Conservation (phyloP, 805 yeast genomes). For the Starmerella sp. region DNA sequence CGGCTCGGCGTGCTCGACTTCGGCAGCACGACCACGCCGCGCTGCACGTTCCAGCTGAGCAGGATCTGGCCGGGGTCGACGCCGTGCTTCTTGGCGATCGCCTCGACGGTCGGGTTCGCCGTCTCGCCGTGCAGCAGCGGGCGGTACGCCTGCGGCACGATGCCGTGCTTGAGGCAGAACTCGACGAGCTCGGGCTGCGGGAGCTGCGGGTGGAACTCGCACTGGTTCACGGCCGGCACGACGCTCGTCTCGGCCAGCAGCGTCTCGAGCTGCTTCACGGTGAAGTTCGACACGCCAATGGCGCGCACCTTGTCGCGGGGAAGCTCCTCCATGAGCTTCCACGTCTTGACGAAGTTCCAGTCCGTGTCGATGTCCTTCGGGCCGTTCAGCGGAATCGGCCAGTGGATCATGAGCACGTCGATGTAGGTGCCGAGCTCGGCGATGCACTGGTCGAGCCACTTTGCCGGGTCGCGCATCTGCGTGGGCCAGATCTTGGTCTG, state of each 20-base stretch:
- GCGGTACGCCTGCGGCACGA: conserved; percentile 59
- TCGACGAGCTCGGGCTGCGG: conserved; percentile 52
- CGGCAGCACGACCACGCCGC: conserved; percentile 54
- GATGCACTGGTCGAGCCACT: conserved; percentile 50
- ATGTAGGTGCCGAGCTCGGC: conserved; percentile 57
- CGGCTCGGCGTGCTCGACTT: conserved; percentile 62
- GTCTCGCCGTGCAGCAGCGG: conserved; percentile 56
- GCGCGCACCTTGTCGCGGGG: conserved; percentile 44
- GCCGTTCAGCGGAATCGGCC: conserved; percentile 45
- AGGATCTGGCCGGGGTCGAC: conserved; percentile 46
- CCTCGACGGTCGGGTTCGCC: conserved; percentile 37
- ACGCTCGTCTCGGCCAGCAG: conserved; percentile 38
- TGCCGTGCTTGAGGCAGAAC: conserved; percentile 41
- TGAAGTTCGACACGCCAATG: conserved; percentile 64
- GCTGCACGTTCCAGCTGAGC: conserved; percentile 50
- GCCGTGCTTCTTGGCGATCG: conserved; percentile 47
- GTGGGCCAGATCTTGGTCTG: conserved; percentile 51
- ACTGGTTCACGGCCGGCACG: conserved; percentile 60
- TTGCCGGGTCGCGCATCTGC: conserved; percentile 34
- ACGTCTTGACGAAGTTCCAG: conserved; percentile 42
- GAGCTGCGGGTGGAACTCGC: conserved; percentile 61
- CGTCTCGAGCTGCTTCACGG: conserved; percentile 39
- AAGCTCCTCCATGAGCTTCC: conserved; percentile 46
- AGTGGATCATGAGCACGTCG: conserved; percentile 68
- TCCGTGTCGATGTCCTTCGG: conserved; percentile 25